Base-by-base conservation (phyloP, 1,284 basidiomycete genomes). In the Ustilago nuda region DNA sequence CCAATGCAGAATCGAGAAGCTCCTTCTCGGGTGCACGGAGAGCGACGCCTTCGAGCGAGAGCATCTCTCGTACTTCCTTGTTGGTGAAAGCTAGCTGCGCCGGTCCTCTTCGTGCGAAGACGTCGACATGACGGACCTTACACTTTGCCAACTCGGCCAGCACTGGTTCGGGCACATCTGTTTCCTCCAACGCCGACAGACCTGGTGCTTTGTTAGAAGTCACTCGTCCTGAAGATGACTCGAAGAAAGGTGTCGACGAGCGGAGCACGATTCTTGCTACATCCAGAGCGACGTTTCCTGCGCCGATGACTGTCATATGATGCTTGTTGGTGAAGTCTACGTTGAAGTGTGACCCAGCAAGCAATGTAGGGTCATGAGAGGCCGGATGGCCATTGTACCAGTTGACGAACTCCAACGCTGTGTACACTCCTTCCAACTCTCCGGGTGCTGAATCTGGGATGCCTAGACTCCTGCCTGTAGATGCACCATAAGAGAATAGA, bases 381-480 rank as follows among this genome's bases (percentile, higher is more conserved):
- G 71, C 72, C 1, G 95, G 95, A 86, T 99, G 95, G 48, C 91
- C 92, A 41, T 97, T 99, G 87, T 99, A 99, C 96, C 96, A 99
- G 81, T 95, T 93, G 2, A 99, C 96, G 59, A 99, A 88, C 1
- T 91, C 91, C 4, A 98, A 89, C 0, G 95, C 95, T 1, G 94
- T 91, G 1, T 92, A 86, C 72, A 93, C 93, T 71, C 90, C 85
- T 0, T 56, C n/a, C 4, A 89, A 81, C 5, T 88, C 62, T 76
- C 68, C 19, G 88, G 90, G 3, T 87, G 90, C 91, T 9, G 84
- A 83, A 17, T 85, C 86, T 0, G 83, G 83, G 8, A 87, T 76
- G n/a, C 80, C 80, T 4, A 88, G 79, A 0, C 72, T 68, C 1
- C 86, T 50, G 89, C 87, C 32, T 85, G 90, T 2, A 90, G 92